Evolutionary conservation across 1,139 yeast genomes (phyloP).

Genomic region (Debaryomyces udenii): DNA sequence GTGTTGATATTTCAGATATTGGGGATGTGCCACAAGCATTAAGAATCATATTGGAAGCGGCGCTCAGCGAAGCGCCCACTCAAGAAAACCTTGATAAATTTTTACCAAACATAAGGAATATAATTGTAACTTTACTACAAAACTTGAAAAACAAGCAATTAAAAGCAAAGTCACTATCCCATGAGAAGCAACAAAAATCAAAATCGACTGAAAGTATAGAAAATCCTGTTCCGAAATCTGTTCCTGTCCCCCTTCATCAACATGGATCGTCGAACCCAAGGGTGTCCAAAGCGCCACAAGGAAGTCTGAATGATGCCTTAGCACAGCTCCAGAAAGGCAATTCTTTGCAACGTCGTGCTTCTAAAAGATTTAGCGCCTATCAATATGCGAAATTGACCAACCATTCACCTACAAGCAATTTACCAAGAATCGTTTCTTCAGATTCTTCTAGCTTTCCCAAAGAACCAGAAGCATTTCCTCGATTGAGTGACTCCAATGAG

Average conservation of each 20-base stretch:
- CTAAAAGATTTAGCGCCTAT: conserved; percentile 88
- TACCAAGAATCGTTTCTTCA: conserved; percentile 18
- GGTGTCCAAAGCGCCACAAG: conserved; percentile 1
- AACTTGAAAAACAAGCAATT: conserved; percentile 81
- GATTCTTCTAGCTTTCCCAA: conserved; percentile 1
- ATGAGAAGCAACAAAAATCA: conserved; percentile 21
- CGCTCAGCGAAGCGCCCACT: conserved; percentile 83
- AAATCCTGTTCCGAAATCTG: conserved; percentile 1
- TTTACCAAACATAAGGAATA: conserved; percentile 83
- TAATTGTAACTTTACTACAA: conserved; percentile 79
- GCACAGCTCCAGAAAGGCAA: conserved; percentile 79
- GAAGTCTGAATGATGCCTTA: conserved; percentile 53
- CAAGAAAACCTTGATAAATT: conserved; percentile 80
- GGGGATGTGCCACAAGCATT: conserved; percentile 48
- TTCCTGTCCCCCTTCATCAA: conserved; percentile 2
- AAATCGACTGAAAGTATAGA: background rate
- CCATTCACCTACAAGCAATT: conserved; percentile 33
- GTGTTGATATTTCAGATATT: conserved; percentile 46
- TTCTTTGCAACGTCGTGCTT: conserved; percentile 86
- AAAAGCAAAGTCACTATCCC: conserved; percentile 43
- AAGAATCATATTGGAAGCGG: conserved; percentile 79
- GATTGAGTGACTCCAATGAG: background rate
- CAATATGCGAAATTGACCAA: conserved; percentile 82
- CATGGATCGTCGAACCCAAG: background rate
- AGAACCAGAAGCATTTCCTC: background rate